Evolutionary conservation across 805 yeast species (phyloP), one percentile per base, ranked within the genome.

Genomic region (Jamesozyma rosinii): DNA sequence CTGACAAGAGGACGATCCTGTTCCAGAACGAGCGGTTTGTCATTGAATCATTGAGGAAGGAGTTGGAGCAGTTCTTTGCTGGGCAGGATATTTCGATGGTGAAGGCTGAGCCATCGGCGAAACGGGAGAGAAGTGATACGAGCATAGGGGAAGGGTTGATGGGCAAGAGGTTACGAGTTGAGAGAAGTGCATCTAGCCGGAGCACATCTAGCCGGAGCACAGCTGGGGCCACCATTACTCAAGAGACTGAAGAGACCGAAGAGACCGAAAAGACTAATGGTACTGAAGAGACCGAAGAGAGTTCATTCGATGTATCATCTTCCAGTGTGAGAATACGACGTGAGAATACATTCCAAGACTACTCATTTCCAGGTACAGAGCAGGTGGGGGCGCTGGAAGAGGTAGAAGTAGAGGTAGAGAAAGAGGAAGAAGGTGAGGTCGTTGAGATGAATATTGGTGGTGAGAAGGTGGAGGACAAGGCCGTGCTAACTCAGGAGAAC

Each of bases 1-100:
- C 98, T 0, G 97, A 92, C 59, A 92, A 92, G 58, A 69, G 90
- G 41, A 75, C 78, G 2, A 70, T 89, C 1, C 57, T 84, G 53
- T 57, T 88, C 1, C 87, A 81, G 45, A 69, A 78, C 47, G 97
- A 89, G 59, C 58, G 62, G 3, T 58, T 65, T n/a, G 57, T 89
- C 1, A 50, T 83, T 4, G 83, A 79, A 29, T 63, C 64, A 1
- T 49, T 90, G 4, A 68, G 76, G 42, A 74, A 68, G n/a, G 59
- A 67, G n/a, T 52, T 89, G 15, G 52, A 56, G 0, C 57, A 59
- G 1, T 70, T 74, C 44, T 85, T 74, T 53, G 69, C 74, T 18
- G 41, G 18, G 9, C 50, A 47, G 37, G 50, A 47, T 22, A 15
- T 46, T n/a, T 41, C 40, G 3, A 37, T 34, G 10, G 24, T 19